phyloP scores from a whole-genome alignment of 176 grass and related monocot species.

The Cymbopogon citratus region DNA sequence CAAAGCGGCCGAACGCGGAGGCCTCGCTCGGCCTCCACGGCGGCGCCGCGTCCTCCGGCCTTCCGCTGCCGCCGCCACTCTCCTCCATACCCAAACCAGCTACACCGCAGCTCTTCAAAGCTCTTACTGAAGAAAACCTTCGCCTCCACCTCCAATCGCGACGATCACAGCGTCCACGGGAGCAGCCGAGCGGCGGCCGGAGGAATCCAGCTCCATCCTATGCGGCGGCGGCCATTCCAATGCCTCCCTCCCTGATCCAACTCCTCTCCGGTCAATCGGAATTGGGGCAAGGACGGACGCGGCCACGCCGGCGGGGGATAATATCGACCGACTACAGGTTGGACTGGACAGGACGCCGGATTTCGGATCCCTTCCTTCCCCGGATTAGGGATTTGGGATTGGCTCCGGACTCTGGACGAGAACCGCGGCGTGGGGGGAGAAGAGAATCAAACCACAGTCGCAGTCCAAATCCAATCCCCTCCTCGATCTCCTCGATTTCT shows the following conservation, averaged over 20 bases:
- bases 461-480: constrained; percentile 20
- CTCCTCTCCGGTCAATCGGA: not conserved
- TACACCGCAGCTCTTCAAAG: not conserved
- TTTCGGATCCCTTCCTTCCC: constrained; percentile 1
- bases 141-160: not conserved
- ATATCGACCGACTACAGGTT: constrained; percentile 3
- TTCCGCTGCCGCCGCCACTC: not conserved
- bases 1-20: constrained; percentile 40
- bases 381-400: constrained; percentile 3
- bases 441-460: constrained; percentile 16
- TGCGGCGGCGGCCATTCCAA: constrained; percentile 27
- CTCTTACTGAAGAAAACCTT: not conserved
- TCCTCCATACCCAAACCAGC: constrained; percentile 25
- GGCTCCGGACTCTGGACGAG: not conserved
- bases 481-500: not conserved
- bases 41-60: constrained; percentile 14
- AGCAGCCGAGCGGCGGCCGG: constrained; percentile 36
- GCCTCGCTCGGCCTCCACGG: constrained; percentile 42
- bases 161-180: constrained; percentile 35
- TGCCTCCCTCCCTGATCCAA: constrained; percentile 24
- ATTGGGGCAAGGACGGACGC: not conserved
- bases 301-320: constrained; percentile 6
- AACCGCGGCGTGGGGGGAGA: not conserved
- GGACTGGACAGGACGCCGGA: constrained; percentile 25
- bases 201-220: constrained; percentile 65